phyloP scores from a whole-genome alignment of 2,329 filamentous ascomycete genomes.

The Coniochaeta prunicola region DNA sequence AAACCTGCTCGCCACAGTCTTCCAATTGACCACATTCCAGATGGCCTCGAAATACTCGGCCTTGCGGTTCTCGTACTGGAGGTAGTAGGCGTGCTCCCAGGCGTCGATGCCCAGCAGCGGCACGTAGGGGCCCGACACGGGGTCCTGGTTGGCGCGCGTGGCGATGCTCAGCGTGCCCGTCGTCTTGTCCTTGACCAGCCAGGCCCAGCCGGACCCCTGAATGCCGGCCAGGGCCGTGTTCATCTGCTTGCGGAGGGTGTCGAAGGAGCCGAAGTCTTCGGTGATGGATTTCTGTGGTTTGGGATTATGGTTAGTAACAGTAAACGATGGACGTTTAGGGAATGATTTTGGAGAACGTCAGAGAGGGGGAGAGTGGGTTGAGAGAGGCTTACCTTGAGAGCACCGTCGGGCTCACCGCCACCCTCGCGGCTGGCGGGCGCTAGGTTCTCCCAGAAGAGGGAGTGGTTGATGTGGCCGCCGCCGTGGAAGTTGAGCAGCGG shows the following conservation, averaged over 20 bases:
- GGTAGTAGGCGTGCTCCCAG: constrained; percentile 94
- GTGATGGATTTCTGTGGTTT: constrained; percentile 46
- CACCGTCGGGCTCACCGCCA: constrained; percentile 53
- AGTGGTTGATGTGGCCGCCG: constrained; percentile 90
- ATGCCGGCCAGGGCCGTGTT: constrained; percentile 64
- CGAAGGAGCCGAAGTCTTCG: constrained; percentile 60
- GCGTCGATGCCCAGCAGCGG: constrained; percentile 87
- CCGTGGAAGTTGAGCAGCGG: constrained; percentile 74
- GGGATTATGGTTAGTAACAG: background rate
- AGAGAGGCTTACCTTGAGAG: constrained; percentile 40
- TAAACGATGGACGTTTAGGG: background rate
- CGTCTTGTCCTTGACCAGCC: constrained; percentile 68
- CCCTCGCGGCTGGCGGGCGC: constrained; percentile 56
- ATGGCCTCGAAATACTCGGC: constrained; percentile 90
- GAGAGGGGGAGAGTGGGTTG: constrained; percentile 29
- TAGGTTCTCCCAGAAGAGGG: constrained; percentile 85
- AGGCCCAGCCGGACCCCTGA: constrained; percentile 86
- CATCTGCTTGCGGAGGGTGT: constrained; percentile 59
- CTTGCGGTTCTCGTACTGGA: constrained; percentile 96
- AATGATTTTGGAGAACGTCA: constrained; percentile 23
- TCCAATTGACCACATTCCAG: constrained; percentile 97
- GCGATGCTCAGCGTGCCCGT: constrained; percentile 56
- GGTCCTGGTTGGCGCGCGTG: constrained; percentile 81
- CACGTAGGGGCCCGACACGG: constrained; percentile 73
- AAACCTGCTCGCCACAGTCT: constrained; percentile 75